Evolutionary conservation across 805 yeast species (phyloP).

Genomic region (Metschnikowia reukaufii): DNA sequence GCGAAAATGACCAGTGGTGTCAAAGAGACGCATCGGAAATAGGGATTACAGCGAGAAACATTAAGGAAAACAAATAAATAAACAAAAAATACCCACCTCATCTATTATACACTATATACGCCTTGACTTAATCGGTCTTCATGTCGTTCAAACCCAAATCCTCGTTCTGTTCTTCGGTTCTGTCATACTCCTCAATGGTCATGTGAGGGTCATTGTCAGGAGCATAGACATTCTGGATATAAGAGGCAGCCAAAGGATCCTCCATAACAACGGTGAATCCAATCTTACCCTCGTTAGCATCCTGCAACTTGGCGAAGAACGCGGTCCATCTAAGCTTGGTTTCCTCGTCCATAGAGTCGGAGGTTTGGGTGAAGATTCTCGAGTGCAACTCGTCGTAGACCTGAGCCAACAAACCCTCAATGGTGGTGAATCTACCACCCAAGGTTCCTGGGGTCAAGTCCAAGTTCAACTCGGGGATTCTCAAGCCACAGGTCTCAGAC

Average conservation of each 20-base stretch:
- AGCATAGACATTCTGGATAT: conserved; percentile 97
- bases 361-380: conserved; percentile 80
- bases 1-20: no score
- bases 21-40: no score
- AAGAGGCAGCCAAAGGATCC: conserved; percentile 94
- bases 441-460: conserved; percentile 95
- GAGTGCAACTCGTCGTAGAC: conserved; percentile 85
- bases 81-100: not conserved
- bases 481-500: conserved; percentile 87
- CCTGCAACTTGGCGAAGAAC: conserved; percentile 71
- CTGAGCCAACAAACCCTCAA: conserved; percentile 89
- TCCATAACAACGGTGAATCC: conserved; percentile 85
- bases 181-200: conserved; percentile 85
- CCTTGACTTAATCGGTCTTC: conserved; percentile 27
- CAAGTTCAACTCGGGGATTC: conserved; percentile 81
- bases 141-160: conserved; percentile 77
- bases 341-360: conserved; percentile 85
- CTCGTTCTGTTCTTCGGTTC: conserved; percentile 88
- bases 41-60: no score
- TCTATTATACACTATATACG: conserved; percentile 2
- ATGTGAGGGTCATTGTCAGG: conserved; percentile 98
- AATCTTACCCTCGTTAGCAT: conserved; percentile 77
- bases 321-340: conserved; percentile 79
- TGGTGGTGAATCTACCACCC: conserved; percentile 96
- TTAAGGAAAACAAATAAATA: not conserved